Evolutionary conservation across 768 basidiomycete species (phyloP).

Genomic region (Artomyces pyxidatus): DNA sequence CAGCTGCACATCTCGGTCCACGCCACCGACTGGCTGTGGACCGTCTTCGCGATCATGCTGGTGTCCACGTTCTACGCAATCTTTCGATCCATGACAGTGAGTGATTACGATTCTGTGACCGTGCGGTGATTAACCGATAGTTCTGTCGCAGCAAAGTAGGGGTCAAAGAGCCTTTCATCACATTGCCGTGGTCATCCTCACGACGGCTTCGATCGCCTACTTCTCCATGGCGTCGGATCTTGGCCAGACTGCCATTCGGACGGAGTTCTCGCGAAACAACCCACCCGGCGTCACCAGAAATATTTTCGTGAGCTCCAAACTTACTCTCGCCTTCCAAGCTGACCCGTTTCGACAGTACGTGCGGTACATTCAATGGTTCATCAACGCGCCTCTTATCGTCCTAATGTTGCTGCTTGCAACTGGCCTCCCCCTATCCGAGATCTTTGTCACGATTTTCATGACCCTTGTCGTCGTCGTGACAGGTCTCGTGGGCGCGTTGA

Average conservation of each 20-base stretch:
- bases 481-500: slow-evolving; percentile 42
- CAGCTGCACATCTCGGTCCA: slow-evolving; percentile 32
- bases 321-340: neutral
- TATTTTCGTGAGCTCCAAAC: neutral
- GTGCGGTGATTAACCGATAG: neutral
- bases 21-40: slow-evolving; percentile 37
- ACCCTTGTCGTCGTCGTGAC: slow-evolving; percentile 35
- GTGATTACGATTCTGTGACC: neutral
- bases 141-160: neutral
- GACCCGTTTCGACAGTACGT: slow-evolving; percentile 17
- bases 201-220: neutral
- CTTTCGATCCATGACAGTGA: neutral
- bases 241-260: too few relatives aligned
- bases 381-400: slow-evolving; percentile 43
- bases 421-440: slow-evolving; percentile 37
- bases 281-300: neutral
- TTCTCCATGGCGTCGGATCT: neutral
- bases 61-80: neutral
- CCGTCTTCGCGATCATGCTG: neutral
- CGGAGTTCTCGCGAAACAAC: neutral
- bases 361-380: slow-evolving; percentile 45
- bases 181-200: neutral
- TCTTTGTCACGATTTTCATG: slow-evolving; percentile 38
- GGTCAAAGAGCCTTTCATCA: neutral
- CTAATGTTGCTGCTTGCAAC: slow-evolving; percentile 39